Base-by-base conservation (phyloP, 2,329 filamentous ascomycete species). In the Xylariaceae sp. region DNA sequence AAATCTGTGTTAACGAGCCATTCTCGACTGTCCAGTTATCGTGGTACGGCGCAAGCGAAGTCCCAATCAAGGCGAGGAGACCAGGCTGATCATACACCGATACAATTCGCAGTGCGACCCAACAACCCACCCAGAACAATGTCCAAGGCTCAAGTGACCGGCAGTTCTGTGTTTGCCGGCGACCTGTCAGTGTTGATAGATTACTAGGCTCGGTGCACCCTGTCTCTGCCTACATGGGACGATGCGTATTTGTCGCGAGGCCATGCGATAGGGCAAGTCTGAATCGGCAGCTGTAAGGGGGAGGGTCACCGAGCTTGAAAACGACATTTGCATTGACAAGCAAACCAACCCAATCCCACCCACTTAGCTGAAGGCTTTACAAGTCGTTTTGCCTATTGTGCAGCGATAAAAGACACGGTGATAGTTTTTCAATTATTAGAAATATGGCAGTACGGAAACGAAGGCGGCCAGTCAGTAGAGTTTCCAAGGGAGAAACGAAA, bases 241-340 rank as follows among this genome's bases (percentile, higher is more conserved):
- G 13, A 34, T 12, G 13, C 32, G 10, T 12, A 3, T 62, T 60
- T 62, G 59, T 61, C 58, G 63, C 59, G 61, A 61, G 55, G 59
- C 47, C 53, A 60, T 58, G 55, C 57, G 43, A 50, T n/a, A 12
- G 29, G 37, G 19, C 26, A 10, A 32, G 18, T 34, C 54, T 57
- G 53, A 54, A 58, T 43, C 26, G 9, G 32, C 13, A 49, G 45
- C 58, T 50, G 55, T 48, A 48, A 58, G 15, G 51, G 55, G 49
- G 55, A 52, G 29, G 44, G 13, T 15, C 6, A 34, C 10, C 10
- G 13, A 15, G 32, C 32, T 12, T 34, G 10, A 4, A 34, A 34
- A 34, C 32, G 32, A 34, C 32, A 10, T 9, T 34, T 13, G 13
- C 9, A 10, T 13, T 10, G 32, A 15, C 32, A 34, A 15, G 32